Evolutionary conservation across 345 rosid species (phyloP).

Genomic region (Eucalyptus sp.): DNA sequence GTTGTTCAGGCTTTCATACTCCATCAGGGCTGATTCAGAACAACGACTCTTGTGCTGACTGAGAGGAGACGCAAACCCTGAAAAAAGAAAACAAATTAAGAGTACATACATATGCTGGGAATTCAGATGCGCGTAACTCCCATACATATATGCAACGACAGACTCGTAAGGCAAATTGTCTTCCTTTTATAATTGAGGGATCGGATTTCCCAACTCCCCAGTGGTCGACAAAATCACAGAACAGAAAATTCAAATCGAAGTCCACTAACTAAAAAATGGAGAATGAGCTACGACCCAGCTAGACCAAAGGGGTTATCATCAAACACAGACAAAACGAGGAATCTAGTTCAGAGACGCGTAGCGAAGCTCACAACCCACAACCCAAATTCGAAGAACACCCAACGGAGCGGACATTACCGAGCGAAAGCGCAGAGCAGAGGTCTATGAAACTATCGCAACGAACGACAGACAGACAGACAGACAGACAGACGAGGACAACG

Average conservation of each 20-base stretch:
- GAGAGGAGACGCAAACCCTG: conserved; percentile 27
- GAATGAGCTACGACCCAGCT: not conserved
- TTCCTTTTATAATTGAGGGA: not conserved
- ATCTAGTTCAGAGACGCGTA: not conserved
- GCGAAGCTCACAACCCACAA: not conserved
- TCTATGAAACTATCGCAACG: not conserved
- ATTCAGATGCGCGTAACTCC: not conserved
- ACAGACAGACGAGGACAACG: not conserved
- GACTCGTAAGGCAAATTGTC: not conserved
- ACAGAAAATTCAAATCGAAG: not conserved
- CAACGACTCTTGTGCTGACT: not conserved
- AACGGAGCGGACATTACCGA: not conserved
- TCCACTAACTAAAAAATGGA: not conserved
- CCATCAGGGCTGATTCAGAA: conserved; percentile 11
- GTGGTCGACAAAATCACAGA: not conserved
- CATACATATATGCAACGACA: not conserved
- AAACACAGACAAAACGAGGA: not conserved
- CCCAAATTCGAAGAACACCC: not conserved
- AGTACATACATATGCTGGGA: not conserved
- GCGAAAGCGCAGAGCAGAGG: not conserved
- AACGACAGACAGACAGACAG: no score
- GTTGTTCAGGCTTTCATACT: conserved; percentile 27
- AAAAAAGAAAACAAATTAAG: not conserved
- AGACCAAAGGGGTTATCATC: not conserved
- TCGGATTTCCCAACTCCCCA: not conserved